Evolutionary conservation across 306 rosid genomes (phyloP).

Genomic region (Vachellia pachyceras): DNA sequence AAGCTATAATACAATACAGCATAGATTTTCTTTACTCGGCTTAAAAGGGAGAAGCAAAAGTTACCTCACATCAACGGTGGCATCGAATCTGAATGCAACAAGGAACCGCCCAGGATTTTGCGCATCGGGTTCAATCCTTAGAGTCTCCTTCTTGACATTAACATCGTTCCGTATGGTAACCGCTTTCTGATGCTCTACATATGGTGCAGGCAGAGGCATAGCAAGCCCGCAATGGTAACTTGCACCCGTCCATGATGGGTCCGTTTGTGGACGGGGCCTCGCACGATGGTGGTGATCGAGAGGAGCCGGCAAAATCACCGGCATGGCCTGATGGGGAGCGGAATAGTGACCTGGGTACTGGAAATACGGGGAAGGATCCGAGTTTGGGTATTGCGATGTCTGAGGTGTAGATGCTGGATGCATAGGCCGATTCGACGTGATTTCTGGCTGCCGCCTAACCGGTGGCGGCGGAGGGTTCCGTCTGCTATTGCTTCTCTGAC

Average conservation of each 20-base stretch:
- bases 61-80: conserved; percentile 73
- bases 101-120: conserved; percentile 64
- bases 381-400: conserved; percentile 59
- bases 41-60: not conserved
- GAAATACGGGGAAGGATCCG: conserved; percentile 37
- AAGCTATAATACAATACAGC: not conserved
- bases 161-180: conserved; percentile 72
- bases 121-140: conserved; percentile 65
- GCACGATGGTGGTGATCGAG: conserved; percentile 23
- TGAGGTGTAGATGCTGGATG: conserved; percentile 67
- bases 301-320: conserved; percentile 34
- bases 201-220: conserved; percentile 52
- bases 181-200: conserved; percentile 78
- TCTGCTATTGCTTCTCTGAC: conserved; percentile 57
- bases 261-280: conserved; percentile 28
- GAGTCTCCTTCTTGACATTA: conserved; percentile 69
- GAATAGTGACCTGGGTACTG: conserved; percentile 49
- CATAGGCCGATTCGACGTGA: conserved; percentile 59
- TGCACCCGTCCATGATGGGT: conserved; percentile 55
- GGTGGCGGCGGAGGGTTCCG: conserved; percentile 62
- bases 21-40: not conserved
- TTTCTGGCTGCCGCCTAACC: conserved; percentile 70
- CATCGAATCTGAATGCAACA: conserved; percentile 66
- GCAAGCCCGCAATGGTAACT: conserved; percentile 62
- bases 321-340: conserved; percentile 20